Base-by-base conservation (phyloP, 2,329 filamentous ascomycete genomes). In the Phialemoniopsis sp. region DNA sequence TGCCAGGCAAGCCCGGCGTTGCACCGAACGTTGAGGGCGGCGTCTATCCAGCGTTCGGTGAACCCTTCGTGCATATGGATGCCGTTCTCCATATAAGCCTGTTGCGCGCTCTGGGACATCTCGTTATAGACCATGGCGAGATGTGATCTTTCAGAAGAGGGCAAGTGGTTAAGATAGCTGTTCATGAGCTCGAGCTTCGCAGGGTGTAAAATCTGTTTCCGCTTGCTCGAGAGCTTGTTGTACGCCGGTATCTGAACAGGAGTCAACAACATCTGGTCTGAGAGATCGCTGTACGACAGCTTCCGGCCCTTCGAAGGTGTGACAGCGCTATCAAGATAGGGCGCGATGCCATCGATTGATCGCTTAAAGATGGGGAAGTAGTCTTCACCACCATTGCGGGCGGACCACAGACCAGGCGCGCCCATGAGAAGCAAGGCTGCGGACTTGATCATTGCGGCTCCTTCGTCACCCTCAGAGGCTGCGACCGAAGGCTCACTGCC, bases 1-100 rank as follows among this genome's bases (percentile, higher is more conserved):
- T 59, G 56, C 13, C 55, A 45, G 4, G 57, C 57, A 14, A 62
- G 51, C 41, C 64, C 60, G 8, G 63, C 58, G 51, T 80, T 80
- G 57, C 78, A 81, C 33, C 70, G 67, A 19, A 69, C 57, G 42
- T 76, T 77, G 36, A 81, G 63, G 3, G 76, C 53, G 14, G 79
- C 54, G 48, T 80, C 70, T 13, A 72, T 68, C 57, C 73, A 70
- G 38, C 59, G 58, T 34, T 60, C 58, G 2, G 69, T 67, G 19
- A 78, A 63, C 18, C 54, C 58, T 13, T 68, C 60, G 12, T 64
- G 56, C 9, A 74, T 61, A 53, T 76, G 71, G 17, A 79, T 47
- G 13, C 74, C 73, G 42, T 67, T 69, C 32, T 64, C 60, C 34
- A 67, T 60, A 32, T 70, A 73, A 31, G 57, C 54, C 8, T 56